Evolutionary conservation across 73 alveolate species (phyloP), one percentile per base, ranked within the genome.

Genomic region (Blepharisma japonicum): DNA sequence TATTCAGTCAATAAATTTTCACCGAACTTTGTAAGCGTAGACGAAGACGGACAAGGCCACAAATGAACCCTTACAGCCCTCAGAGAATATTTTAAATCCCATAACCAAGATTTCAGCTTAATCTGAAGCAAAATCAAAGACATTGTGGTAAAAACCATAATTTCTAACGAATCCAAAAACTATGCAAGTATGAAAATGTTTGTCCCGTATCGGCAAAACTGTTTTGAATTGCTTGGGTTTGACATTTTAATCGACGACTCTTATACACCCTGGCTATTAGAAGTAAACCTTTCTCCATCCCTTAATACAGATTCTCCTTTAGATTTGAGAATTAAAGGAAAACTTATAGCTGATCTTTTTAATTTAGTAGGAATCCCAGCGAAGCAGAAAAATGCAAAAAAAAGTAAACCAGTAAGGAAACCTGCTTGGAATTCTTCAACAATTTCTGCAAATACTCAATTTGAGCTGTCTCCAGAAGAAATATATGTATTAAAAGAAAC

Each of bases 1-100:
- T 95, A 93, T 79, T 70, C 95, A 45, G 94, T 93, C 1, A 95
- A 95, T 79, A 95, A 95, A 81, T 90, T 89, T 42, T 85, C 89
- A 56, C 88, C 82, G 27, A 95, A 93, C 77, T 95, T 88, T 82
- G 90, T 91, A 23, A 81, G 80, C 71, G 86, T 93, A 8, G 82
- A 92, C 38, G 71, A 86, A 80, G 97, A 93, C 61, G 94, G 92
- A 80, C 83, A 79, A 77, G 97, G 97, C 6, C 83, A 85, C 78
- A 90, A 90, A 86, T 90, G 97, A 80, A 90, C 91, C 68, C 50
- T 86, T 11, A 56, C 80, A 21, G 89, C 92, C 11, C 66, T 85
- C 18, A 72, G 80, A 45, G 83, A 81, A 55, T 71, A 81, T 71
- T 82, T 85, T 42, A 81, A 80, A 54, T 49, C 68, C 45, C 70